Evolutionary conservation across 345 rosid genomes (phyloP), one percentile per base, ranked within the genome.

Genomic region (Arabidopsis suecica): DNA sequence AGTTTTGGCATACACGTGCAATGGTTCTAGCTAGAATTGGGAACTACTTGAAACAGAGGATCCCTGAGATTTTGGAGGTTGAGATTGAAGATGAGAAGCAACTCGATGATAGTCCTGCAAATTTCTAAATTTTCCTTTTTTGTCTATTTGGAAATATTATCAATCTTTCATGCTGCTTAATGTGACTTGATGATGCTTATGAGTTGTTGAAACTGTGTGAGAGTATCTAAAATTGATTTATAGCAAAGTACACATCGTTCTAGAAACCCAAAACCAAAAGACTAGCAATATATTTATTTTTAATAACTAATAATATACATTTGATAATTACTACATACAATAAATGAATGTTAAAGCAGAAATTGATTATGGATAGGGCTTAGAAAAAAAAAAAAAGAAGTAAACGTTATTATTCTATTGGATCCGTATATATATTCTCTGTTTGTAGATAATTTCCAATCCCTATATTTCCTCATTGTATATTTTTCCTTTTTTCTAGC

Each of bases 1-100:
- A 95, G 76, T 88, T 94, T 83, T 91, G 98, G 98, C 98, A 91
- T 65, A 71, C 85, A 72, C 95, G 97, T 28, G 81, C 98, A 11
- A 82, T 73, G 28, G 86, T 94, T 77, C 65, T 94, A 11, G 95
- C 98, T 48, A 87, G 98, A 64, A 44, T 94, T 41, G 96, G 91
- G 16, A 94, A 94, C 81, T 91, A 88, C 78, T 72, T 94, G 84
- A 91, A 88, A 87, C 95, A 89, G 80, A 87, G 96, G 66, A 94
- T 94, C 78, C 97, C 98, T n/a, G 98, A 93, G 83, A 91, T 93
- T 67, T 65, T 91, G 77, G 96, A 91, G 84, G 97, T 91, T 48
- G 93, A 87, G 48, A 86, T 91, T 53, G 96, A 94, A 81, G 93
- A 91, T 79, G 96, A 91, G 87, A 89, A 83, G 50, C 96, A 89